Evolutionary conservation across 257 asterid species (phyloP), one percentile per base, ranked within the genome.

Genomic region (Solanum tarijense): DNA sequence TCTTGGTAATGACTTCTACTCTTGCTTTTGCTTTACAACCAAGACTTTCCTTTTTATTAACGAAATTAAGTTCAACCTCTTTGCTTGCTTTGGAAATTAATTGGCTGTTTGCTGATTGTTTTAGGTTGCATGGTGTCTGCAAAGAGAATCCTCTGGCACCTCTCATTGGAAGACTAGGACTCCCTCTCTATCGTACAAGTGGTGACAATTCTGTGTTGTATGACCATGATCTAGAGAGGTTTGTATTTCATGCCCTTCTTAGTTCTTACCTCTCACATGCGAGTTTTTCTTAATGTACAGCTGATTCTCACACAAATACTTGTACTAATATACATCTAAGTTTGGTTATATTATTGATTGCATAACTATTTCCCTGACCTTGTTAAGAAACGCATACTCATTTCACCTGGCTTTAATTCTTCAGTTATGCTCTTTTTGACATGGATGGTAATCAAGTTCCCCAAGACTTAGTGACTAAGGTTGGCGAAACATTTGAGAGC

Each of bases 141-240:
- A 92, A 95, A 84, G 99, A 97, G 90, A 97, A 97, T 91, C 99
- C 99, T 10, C 90, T 97, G 90, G 98, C 99, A 84, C 92, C 98
- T 36, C 90, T 97, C 69, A 97, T 97, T 72, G 98, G 99, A 86
- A 93, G 97, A 90, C 90, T 97, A 89, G 99, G 99, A 85, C 89
- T 97, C 52, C 99, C 99, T 35, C 98, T 97, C 68, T 97, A 97
- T 86, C 98, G 99, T 11, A 97, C 99, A 9, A 96, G 99, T 48
- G 99, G 98, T 60, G 99, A 97, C 91, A 97, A 97, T 91, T 96
- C 99, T 5, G 99, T 97, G 90, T 89, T 97, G 87, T 97, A 97
- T 60, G 99, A 97, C 93, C 99, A 97, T 92, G 99, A 97, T 88
- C 90, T 97, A 85, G 99, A 97, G 93, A 97, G 98, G 99, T 97